A percentile compares a stretch with the other conserved stretches of the same genome.
Conservation (phyloP, 441 rosid species). For the Theobroma grandiflorum region DNA sequence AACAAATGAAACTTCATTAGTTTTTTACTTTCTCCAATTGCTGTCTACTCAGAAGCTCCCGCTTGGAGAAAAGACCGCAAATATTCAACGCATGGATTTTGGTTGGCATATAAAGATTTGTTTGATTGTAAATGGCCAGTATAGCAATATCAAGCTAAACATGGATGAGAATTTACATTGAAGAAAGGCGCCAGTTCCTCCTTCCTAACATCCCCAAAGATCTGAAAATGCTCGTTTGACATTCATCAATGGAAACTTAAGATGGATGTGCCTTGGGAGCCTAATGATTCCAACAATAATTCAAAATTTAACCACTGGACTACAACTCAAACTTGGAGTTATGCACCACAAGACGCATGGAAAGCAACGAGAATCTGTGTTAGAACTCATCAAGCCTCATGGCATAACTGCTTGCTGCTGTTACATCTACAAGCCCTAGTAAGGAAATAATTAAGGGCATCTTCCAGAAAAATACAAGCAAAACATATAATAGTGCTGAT, state of each 20-base stretch:
- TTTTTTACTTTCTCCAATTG: no score
- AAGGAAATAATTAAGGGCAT: not conserved
- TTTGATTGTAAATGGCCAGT: not conserved
- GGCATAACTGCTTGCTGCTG: not conserved
- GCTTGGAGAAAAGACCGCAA: no score
- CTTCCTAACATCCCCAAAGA: not conserved
- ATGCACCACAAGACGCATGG: not conserved
- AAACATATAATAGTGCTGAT: conserved; percentile 7
- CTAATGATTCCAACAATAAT: not conserved
- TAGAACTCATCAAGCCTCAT: not conserved
- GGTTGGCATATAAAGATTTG: not conserved
- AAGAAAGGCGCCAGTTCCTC: not conserved
- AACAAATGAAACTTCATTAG: no score
- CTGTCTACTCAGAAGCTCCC: no score
- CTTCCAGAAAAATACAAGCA: not conserved
- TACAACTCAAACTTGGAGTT: not conserved
- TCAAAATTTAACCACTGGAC: not conserved
- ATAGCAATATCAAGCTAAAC: not conserved
- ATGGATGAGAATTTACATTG: not conserved
- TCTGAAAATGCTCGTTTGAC: not conserved
- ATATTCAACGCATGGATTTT: not conserved
- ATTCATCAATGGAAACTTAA: not conserved
- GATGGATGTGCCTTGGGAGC: not conserved
- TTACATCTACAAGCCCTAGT: conserved; percentile 1
- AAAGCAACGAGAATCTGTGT: not conserved